Evolutionary conservation across 2,329 filamentous ascomycete species (phyloP).

Genomic region (Thielaviopsis punctulata): DNA sequence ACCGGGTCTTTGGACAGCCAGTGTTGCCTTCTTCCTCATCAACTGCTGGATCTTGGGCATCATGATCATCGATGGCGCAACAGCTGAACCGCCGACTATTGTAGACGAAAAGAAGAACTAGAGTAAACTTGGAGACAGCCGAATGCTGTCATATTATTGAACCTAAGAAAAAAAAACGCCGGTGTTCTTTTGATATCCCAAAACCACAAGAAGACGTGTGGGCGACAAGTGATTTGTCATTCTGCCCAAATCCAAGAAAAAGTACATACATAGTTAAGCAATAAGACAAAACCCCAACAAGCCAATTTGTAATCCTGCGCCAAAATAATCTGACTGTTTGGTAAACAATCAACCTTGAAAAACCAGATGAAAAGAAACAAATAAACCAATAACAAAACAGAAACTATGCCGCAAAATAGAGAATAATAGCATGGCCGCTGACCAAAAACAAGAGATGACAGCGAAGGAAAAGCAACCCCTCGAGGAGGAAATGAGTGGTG

Average conservation of each 20-base stretch:
- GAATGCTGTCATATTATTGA: neutral
- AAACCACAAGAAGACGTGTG: neutral
- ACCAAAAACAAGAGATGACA: neutral
- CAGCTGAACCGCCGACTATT: neutral
- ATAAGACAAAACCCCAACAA: neutral
- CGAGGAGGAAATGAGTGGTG: no score
- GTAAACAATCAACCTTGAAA: neutral
- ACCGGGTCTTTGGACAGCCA: slow-evolving; percentile 63
- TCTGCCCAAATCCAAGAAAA: neutral
- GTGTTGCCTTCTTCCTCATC: slow-evolving; percentile 62
- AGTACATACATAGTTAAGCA: neutral
- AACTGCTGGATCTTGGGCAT: slow-evolving; percentile 80
- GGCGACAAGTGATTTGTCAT: neutral
- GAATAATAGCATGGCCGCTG: neutral
- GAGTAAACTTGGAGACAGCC: neutral
- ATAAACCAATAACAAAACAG: neutral
- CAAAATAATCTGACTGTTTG: neutral
- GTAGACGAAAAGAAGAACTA: neutral
- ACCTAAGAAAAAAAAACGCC: slow-evolving; percentile 1
- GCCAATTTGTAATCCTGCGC: neutral
- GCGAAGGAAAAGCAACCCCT: neutral
- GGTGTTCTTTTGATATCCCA: neutral
- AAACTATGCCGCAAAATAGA: neutral
- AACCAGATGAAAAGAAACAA: neutral
- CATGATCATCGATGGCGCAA: slow-evolving; percentile 47